These are phyloP conservation scores for Colletotrichum tropicicola DNA, from an alignment of 2,329 filamentous ascomycete genomes.

Conservation along the genomic window DNA sequence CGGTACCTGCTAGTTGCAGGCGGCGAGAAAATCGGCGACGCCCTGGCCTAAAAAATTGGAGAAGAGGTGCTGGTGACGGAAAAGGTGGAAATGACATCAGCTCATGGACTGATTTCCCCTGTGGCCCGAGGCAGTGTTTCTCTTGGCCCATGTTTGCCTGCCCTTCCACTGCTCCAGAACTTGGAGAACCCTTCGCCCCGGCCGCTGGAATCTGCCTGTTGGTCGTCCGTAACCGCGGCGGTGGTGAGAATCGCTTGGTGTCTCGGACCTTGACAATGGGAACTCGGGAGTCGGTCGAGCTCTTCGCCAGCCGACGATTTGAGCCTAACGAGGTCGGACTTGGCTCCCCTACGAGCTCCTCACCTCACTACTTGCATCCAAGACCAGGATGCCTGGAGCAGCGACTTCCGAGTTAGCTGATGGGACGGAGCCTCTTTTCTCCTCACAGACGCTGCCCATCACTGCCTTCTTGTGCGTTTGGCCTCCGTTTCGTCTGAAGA, in stretches of 20 bases:
- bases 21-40: too few relatives aligned
- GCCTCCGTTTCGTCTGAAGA: slow-evolving; percentile 12
- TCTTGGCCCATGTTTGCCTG: not conserved
- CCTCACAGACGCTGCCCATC: slow-evolving; percentile 1
- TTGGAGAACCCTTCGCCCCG: slow-evolving; percentile 5
- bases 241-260: slow-evolving; percentile 1
- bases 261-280: not conserved
- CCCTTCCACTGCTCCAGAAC: not conserved
- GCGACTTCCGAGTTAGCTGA: not conserved
- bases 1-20: too few relatives aligned
- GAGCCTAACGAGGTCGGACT: too few relatives aligned
- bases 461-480: not conserved
- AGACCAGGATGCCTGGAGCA: not conserved
- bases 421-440: slow-evolving; percentile 7
- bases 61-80: slow-evolving; percentile 8
- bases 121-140: slow-evolving; percentile 2
- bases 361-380: slow-evolving; percentile 10
- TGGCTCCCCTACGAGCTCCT: not conserved
- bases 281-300: too few relatives aligned
- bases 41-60: slow-evolving; percentile 4
- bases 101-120: slow-evolving; percentile 23
- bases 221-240: not conserved
- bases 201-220: not conserved
- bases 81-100: slow-evolving; percentile 28
- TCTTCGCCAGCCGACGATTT: too few relatives aligned